Percentiles rank a stretch among this genome's conserved stretches.
Conservation (phyloP, 2,329 filamentous ascomycete species). For the Emergomyces pasteurianus region DNA sequence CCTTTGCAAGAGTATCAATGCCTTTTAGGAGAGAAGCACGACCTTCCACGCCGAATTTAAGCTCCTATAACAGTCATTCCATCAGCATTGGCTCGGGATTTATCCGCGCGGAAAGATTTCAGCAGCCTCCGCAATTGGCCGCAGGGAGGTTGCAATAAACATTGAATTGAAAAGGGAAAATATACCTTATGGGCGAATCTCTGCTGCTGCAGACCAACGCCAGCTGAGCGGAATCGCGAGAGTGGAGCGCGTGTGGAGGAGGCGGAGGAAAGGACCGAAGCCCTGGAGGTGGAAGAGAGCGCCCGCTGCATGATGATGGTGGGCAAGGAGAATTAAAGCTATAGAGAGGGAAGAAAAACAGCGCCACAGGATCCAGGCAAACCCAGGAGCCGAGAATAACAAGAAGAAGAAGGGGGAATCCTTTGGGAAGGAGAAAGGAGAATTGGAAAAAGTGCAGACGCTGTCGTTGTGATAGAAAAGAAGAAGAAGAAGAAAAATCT, state of each 20-base stretch:
- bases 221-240: slow-evolving; percentile 52
- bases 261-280: slow-evolving; percentile 68
- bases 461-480: slow-evolving; percentile 19
- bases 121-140: not conserved
- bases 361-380: slow-evolving; percentile 21
- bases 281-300: slow-evolving; percentile 67
- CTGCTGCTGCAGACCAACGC: slow-evolving; percentile 70
- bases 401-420: slow-evolving; percentile 12
- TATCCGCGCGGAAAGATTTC: not conserved
- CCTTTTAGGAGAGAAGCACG: slow-evolving; percentile 80
- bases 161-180: slow-evolving; percentile 6
- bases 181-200: slow-evolving; percentile 94
- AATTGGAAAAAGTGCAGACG: slow-evolving; percentile 18
- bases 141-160: not conserved
- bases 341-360: slow-evolving; percentile 15
- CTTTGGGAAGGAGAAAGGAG: slow-evolving; percentile 13
- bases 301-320: slow-evolving; percentile 78
- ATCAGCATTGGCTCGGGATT: slow-evolving; percentile 19
- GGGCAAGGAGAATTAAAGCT: slow-evolving; percentile 13
- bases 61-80: slow-evolving; percentile 49
- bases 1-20: slow-evolving; percentile 93
- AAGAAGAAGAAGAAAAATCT: slow-evolving; percentile 17
- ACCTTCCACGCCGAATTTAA: slow-evolving; percentile 95
- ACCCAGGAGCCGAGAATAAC: slow-evolving; percentile 21
- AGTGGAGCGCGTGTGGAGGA: slow-evolving; percentile 51